Evolutionary conservation across 768 basidiomycete genomes (phyloP).

Genomic region (Naematelia encephala): DNA sequence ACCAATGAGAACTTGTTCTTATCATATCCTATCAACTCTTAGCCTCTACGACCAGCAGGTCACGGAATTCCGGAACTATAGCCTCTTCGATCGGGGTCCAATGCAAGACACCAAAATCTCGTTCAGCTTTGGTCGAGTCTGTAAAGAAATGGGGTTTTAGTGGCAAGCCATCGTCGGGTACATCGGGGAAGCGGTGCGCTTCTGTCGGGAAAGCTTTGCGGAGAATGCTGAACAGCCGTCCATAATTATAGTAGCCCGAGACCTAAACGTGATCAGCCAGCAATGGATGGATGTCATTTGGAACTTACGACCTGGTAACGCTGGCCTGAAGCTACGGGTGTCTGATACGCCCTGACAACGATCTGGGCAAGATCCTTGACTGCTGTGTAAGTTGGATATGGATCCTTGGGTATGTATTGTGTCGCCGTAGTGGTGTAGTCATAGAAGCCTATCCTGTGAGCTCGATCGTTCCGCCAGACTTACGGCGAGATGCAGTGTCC

Average conservation of each 20-base stretch:
- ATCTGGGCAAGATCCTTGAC: background rate
- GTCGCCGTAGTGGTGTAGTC: background rate
- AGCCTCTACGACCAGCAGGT: no score
- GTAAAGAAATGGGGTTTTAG: background rate
- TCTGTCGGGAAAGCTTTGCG: background rate
- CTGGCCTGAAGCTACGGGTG: background rate
- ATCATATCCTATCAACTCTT: no score
- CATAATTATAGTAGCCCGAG: conserved; percentile 8
- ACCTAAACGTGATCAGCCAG: background rate
- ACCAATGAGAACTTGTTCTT: no score
- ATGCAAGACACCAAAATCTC: conserved; percentile 2
- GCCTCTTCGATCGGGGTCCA: conserved; percentile 4
- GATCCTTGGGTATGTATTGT: background rate
- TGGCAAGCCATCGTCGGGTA: background rate
- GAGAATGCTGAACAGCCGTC: conserved; percentile 5
- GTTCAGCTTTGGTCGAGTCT: conserved; percentile 5
- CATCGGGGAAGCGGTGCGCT: background rate
- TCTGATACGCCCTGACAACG: background rate
- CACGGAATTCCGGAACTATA: conserved; percentile 4
- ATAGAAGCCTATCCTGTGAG: background rate
- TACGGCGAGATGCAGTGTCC: conserved; percentile 7
- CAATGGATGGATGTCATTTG: background rate
- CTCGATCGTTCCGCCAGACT: background rate
- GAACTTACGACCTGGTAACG: background rate
- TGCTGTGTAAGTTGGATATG: background rate